Percentiles rank a stretch among this genome's conserved stretches.
Conservation (phyloP, 1,139 yeast genomes). For the Suhomyces ambrosiae region DNA sequence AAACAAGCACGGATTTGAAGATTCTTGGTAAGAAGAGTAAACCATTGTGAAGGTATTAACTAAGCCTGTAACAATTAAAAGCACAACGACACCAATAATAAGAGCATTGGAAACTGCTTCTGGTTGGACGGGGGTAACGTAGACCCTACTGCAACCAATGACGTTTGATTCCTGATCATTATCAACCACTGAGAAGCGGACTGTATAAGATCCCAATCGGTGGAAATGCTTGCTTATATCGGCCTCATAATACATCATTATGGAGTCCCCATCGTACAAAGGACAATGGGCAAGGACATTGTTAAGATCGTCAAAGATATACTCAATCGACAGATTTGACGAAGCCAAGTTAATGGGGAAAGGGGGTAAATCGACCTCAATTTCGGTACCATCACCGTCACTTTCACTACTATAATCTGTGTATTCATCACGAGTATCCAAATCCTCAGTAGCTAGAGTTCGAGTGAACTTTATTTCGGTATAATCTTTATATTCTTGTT, state of each 20-base stretch:
- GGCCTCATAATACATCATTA: constrained; percentile 41
- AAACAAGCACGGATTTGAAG: constrained; percentile 58
- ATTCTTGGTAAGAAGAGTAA: constrained; percentile 63
- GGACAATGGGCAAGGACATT: constrained; percentile 44
- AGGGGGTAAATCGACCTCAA: neutral
- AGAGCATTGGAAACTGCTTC: constrained; percentile 37
- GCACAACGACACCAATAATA: constrained; percentile 40
- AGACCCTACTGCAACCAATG: constrained; percentile 51
- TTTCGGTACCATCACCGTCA: constrained; percentile 7
- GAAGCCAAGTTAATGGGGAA: constrained; percentile 13
- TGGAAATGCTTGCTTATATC: constrained; percentile 37
- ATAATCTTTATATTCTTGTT: neutral
- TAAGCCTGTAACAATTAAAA: constrained; percentile 45
- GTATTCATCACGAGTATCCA: no score
- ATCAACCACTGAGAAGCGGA: constrained; percentile 40
- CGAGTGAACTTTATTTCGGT: no score
- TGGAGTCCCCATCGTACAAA: constrained; percentile 40
- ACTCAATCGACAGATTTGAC: constrained; percentile 25
- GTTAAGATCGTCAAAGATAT: constrained; percentile 29
- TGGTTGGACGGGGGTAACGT: constrained; percentile 52
- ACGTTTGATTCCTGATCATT: constrained; percentile 36
- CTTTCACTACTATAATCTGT: neutral
- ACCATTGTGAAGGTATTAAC: constrained; percentile 47
- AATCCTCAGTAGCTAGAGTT: no score
- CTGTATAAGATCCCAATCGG: constrained; percentile 46